Evolutionary conservation across 164 flowering plant species (phyloP).

Genomic region (Nelumbo lutea): DNA sequence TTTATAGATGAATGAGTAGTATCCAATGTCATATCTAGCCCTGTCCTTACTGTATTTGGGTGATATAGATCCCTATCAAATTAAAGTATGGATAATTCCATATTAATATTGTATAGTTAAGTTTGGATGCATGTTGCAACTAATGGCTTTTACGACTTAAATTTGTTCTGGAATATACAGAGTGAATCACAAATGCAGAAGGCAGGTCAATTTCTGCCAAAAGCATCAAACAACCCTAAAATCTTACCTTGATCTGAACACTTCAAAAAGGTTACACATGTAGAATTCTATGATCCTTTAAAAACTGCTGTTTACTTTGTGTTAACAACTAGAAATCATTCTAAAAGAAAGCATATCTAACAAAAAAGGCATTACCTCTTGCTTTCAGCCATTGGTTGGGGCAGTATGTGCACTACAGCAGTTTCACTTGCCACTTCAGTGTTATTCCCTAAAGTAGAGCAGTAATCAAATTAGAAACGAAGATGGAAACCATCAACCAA

Average conservation of each 20-base stretch:
- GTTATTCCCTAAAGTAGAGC: constrained; percentile 32
- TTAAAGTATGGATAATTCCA: too few relatives aligned
- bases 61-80: too few relatives aligned
- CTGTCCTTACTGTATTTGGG: too few relatives aligned
- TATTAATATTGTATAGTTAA: too few relatives aligned
- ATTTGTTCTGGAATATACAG: too few relatives aligned
- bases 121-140: too few relatives aligned
- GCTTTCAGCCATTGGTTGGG: constrained; percentile 77
- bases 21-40: too few relatives aligned
- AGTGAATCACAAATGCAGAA: not conserved
- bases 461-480: constrained; percentile 1
- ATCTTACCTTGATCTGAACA: not conserved
- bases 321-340: not conserved
- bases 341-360: not conserved
- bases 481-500: not conserved
- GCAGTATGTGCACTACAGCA: constrained; percentile 47
- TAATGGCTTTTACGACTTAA: too few relatives aligned
- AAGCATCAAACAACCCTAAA: not conserved
- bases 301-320: not conserved
- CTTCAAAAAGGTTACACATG: not conserved
- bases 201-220: not conserved
- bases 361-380: constrained; percentile 48
- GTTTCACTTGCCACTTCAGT: constrained; percentile 39
- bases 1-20: too few relatives aligned
- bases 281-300: not conserved